Percentiles rank a stretch among this genome's conserved stretches.
These are phyloP conservation scores for Leccinum imitatum DNA, from an alignment of 768 basidiomycete species.

Conservation along the genomic window DNA sequence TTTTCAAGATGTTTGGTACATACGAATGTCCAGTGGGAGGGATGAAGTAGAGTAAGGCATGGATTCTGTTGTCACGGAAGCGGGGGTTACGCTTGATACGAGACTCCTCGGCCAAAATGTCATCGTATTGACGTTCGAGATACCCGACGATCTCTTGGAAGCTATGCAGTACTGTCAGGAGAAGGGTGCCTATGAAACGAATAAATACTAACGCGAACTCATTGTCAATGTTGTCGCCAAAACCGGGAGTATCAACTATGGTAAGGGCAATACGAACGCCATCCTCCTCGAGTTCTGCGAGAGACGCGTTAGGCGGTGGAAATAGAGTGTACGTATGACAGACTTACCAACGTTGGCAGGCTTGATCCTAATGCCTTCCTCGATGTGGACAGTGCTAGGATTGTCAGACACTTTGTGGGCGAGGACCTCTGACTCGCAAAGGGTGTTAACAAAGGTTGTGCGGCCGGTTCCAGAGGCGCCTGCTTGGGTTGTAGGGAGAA, in stretches of 20 bases:
- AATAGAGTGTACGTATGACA: neutral
- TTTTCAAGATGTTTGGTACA: conserved; percentile 32
- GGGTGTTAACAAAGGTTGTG: conserved; percentile 98
- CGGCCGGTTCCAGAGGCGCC: conserved; percentile 97
- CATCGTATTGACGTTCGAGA: conserved; percentile 98
- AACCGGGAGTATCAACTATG: conserved; percentile 98
- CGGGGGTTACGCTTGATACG: conserved; percentile 99
- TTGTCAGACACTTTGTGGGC: conserved; percentile 82
- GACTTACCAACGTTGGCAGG: conserved; percentile 83
- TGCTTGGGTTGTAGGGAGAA: conserved; percentile 34
- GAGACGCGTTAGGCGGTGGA: conserved; percentile 1
- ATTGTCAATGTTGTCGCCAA: conserved; percentile 98
- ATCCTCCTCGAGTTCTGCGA: conserved; percentile 92
- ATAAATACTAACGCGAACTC: conserved; percentile 81
- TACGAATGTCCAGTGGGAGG: conserved; percentile 97
- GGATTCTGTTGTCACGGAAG: conserved; percentile 97
- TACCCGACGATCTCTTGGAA: conserved; percentile 97
- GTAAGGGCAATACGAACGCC: conserved; percentile 97
- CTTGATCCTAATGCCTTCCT: conserved; percentile 93
- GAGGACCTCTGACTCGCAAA: conserved; percentile 94
- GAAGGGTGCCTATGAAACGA: conserved; percentile 4
- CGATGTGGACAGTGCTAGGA: conserved; percentile 88
- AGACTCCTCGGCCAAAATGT: conserved; percentile 97
- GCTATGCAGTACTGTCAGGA: conserved; percentile 40
- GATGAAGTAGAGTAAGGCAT: conserved; percentile 97